phyloP scores from a whole-genome alignment of 2,329 filamentous ascomycete genomes.

The Penicillium digitatum region DNA sequence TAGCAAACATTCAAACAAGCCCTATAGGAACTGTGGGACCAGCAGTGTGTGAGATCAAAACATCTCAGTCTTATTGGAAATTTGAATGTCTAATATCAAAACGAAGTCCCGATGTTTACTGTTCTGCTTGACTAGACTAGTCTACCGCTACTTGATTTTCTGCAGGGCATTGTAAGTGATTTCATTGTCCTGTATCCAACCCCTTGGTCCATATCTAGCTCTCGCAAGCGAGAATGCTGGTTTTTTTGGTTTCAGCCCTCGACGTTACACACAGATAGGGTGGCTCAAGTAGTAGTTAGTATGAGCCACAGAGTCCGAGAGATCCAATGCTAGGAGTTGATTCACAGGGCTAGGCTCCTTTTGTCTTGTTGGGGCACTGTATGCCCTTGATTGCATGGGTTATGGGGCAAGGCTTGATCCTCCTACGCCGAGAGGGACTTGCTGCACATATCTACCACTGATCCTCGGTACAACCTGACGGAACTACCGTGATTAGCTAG shows the following conservation, averaged over 20 bases:
- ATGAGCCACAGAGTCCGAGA: neutral
- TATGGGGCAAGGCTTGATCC: neutral
- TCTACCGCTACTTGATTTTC: neutral
- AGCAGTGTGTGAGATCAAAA: neutral
- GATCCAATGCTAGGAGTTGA: neutral
- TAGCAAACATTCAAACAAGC: neutral
- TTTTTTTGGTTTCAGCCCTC: neutral
- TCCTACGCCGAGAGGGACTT: neutral
- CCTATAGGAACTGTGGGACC: neutral
- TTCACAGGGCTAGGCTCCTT: neutral
- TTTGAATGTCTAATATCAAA: neutral
- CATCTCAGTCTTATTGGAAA: neutral
- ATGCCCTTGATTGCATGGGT: neutral
- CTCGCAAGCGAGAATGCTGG: neutral
- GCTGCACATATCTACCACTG: neutral
- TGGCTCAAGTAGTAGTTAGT: neutral
- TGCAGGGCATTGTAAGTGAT: rapidly evolving
- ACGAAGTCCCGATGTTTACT: neutral
- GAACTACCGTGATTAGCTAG: neutral
- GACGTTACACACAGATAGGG: neutral
- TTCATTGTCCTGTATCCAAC: neutral
- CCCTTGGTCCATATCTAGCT: neutral
- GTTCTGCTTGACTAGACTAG: neutral
- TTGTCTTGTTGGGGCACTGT: neutral
- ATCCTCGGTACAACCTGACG: neutral